A percentile compares a stretch with the other conserved stretches of the same genome.
Evolutionary conservation across 179 eudicot species (phyloP).

Genomic region (Amaranthus tricolor): DNA sequence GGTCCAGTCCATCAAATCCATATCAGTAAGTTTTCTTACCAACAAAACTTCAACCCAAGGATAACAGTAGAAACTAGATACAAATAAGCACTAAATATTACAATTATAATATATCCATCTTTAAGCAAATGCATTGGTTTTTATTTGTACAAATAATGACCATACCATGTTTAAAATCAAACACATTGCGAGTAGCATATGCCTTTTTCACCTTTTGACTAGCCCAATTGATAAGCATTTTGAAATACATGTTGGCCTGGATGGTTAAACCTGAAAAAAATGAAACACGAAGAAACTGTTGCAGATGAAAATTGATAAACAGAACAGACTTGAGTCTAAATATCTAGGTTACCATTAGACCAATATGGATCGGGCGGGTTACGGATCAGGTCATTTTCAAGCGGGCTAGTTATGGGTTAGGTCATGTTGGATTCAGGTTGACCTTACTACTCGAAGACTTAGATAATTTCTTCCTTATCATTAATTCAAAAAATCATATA

Average conservation of each 20-base stretch:
- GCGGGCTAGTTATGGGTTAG: no score
- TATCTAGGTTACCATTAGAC: no score
- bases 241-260: constrained; percentile 88
- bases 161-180: constrained; percentile 87
- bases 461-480: no score
- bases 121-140: background rate
- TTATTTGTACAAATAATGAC: background rate
- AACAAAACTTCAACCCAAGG: no score
- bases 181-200: constrained; percentile 64
- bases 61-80: no score
- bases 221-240: constrained; percentile 93
- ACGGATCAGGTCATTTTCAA: no score
- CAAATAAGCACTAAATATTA: background rate
- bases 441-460: no score
- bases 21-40: no score
- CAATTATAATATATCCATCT: background rate
- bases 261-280: constrained; percentile 71
- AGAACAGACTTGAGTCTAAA: background rate
- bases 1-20: no score
- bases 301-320: background rate
- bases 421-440: no score
- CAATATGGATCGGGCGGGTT: no score
- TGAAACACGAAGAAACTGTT: background rate
- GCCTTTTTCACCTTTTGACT: constrained; percentile 91
- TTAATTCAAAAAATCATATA: no score